Conservation (phyloP, 306 rosid genomes). For the Neltuma alba region DNA sequence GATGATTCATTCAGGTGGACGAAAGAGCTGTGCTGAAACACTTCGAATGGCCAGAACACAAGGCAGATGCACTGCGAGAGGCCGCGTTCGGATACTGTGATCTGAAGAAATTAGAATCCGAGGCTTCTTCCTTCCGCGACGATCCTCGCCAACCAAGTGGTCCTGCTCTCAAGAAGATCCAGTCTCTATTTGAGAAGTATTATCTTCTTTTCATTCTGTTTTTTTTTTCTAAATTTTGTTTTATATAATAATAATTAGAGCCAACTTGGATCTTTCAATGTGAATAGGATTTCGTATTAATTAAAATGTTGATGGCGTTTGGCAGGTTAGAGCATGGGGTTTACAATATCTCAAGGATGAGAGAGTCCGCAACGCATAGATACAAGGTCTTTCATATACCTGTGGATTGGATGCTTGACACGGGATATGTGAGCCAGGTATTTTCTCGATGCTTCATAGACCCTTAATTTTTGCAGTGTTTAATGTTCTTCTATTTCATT, state of each 20-base stretch:
- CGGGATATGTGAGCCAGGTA: slow-evolving; percentile 86
- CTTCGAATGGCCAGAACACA: slow-evolving; percentile 97
- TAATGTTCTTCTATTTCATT: background rate
- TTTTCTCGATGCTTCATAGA: no score
- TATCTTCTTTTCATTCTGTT: slow-evolving; percentile 1
- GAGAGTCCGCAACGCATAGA: slow-evolving; percentile 85
- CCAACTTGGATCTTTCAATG: background rate
- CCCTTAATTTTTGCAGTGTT: background rate
- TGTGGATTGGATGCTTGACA: slow-evolving; percentile 93
- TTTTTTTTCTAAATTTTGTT: no score
- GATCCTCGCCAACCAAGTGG: slow-evolving; percentile 83
- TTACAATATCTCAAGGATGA: slow-evolving; percentile 81
- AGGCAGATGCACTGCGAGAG: slow-evolving; percentile 94
- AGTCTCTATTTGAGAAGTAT: slow-evolving; percentile 88
- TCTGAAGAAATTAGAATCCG: slow-evolving; percentile 85
- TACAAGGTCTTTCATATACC: slow-evolving; percentile 83
- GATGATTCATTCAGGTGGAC: slow-evolving; percentile 60
- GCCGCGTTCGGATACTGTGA: slow-evolving; percentile 95
- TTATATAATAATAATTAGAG: no score
- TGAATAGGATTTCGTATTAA: background rate
- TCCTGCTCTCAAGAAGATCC: slow-evolving; percentile 92
- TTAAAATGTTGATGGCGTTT: background rate
- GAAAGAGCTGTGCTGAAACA: slow-evolving; percentile 99
- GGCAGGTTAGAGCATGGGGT: slow-evolving; percentile 94
- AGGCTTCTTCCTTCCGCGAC: slow-evolving; percentile 78